These are phyloP conservation scores for Zychaea mexicana DNA, from an alignment of 371 early-diverging fungal genomes.

Conservation along the genomic window DNA sequence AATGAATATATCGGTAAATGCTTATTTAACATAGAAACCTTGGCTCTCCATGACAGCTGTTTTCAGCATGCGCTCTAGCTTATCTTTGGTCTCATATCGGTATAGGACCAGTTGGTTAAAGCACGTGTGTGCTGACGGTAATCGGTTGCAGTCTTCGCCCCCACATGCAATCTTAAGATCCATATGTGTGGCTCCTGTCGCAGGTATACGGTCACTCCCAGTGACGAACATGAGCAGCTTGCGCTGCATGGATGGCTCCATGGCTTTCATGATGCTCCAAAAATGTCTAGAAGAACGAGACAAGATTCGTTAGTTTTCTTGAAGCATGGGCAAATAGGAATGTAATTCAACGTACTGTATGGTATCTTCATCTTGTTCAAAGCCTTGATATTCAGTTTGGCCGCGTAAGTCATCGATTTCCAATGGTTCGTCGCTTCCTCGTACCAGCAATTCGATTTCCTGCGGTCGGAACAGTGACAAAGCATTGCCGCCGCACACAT, in stretches of 20 bases:
- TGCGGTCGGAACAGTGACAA: constrained; percentile 89
- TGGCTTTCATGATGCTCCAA: constrained; percentile 86
- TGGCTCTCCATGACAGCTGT: constrained; percentile 88
- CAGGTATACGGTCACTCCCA: constrained; percentile 96
- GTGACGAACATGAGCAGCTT: constrained; percentile 94
- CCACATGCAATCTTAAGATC: constrained; percentile 78
- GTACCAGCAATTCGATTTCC: constrained; percentile 95
- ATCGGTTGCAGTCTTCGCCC: constrained; percentile 69
- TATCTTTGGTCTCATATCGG: constrained; percentile 74
- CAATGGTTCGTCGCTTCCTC: constrained; percentile 87
- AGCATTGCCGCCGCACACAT: constrained; percentile 91
- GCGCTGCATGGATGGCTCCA: constrained; percentile 73
- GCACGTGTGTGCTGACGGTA: constrained; percentile 96
- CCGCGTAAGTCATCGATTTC: constrained; percentile 78
- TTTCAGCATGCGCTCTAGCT: constrained; percentile 77
- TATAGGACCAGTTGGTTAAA: constrained; percentile 94
- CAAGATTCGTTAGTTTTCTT: background rate
- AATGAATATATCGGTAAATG: background rate
- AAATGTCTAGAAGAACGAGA: constrained; percentile 56
- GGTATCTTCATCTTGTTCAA: constrained; percentile 60
- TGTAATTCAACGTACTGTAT: constrained; percentile 37
- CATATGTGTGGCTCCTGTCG: constrained; percentile 83
- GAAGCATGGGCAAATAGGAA: background rate
- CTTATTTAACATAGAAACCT: constrained; percentile 85
- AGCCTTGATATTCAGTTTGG: constrained; percentile 84